A percentile compares a stretch with the other conserved stretches of the same genome.
phyloP scores from a whole-genome alignment of 192 early-diverging fungal genomes.

The Spizellomyces sp. region DNA sequence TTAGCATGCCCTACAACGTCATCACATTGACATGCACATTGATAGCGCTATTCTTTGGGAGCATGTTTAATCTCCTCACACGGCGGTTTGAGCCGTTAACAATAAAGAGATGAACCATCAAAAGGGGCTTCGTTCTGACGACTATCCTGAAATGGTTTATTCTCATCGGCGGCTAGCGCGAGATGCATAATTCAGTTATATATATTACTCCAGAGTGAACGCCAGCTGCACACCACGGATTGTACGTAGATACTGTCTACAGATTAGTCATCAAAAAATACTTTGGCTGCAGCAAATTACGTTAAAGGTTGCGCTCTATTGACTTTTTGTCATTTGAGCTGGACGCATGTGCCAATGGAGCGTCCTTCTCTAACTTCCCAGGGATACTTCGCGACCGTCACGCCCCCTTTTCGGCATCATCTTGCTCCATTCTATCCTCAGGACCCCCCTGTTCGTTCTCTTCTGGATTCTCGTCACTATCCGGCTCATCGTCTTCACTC shows the following conservation, averaged over 20 bases:
- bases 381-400: not conserved
- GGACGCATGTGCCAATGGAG: not conserved
- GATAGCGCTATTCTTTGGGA: constrained; percentile 93
- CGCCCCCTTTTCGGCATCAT: constrained; percentile 8
- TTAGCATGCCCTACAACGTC: constrained; percentile 99
- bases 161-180: not conserved
- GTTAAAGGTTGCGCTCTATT: not conserved
- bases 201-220: not conserved
- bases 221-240: not conserved
- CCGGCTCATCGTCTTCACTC: constrained; percentile 27
- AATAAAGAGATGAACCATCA: not conserved
- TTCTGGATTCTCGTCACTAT: constrained; percentile 15
- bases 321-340: not conserved
- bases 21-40: constrained; percentile 97
- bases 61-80: constrained; percentile 79
- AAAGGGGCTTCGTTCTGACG: not conserved
- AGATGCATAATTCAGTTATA: not conserved
- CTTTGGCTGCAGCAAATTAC: not conserved
- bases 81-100: constrained; percentile 13
- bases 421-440: constrained; percentile 28
- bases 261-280: too few species aligned
- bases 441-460: constrained; percentile 26
- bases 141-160: not conserved
- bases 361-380: not conserved
- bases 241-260: not conserved